Evolutionary conservation across 2,329 filamentous ascomycete species (phyloP), one percentile per base, ranked within the genome.

Genomic region (Penicillium sp.): DNA sequence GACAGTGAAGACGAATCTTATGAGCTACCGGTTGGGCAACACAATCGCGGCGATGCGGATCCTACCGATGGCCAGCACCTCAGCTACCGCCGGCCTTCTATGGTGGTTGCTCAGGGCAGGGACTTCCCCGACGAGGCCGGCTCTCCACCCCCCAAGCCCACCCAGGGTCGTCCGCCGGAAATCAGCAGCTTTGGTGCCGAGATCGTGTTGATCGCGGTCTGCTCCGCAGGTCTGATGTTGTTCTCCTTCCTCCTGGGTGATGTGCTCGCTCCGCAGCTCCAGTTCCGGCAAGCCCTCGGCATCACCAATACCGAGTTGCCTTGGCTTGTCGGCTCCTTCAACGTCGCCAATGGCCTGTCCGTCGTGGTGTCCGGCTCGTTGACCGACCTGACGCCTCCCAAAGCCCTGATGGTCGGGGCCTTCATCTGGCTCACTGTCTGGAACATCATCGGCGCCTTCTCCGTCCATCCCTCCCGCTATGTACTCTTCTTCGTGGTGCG

Each of bases 211-310:
- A n/a, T n/a, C n/a, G n/a, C n/a, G n/a, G 67, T 72, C 34, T 74
- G 71, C 56, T 71, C 69, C 3, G 68, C 66, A 12, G 70, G 72
- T 1, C 64, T 74, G 35, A 62, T 74, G 52, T 63, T 74, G 9
- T 74, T 73, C 53, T 64, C 70, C 1, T 67, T 73, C 49, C 61
- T 71, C 4, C 58, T 71, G n/a, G 72, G 72, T 0, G 67, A 74
- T 48, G 65, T 72, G 52, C 66, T 65, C 17, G 68, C 71, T 0
- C 65, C 67, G 15, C 72, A 74, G 55, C 54, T 66, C 24, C 58
- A 64, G 19, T 58, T 75, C 45, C 63, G 66, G 31, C 35, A 54
- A 12, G 69, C 68, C 1, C 57, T 75, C 3, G 69, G 64, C 1
- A 66, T 74, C n/a, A 60, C 62, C 9, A 66, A 65, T 39, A 65